phyloP scores from a whole-genome alignment of 306 rosid species.

The Sicyos baderoa region DNA sequence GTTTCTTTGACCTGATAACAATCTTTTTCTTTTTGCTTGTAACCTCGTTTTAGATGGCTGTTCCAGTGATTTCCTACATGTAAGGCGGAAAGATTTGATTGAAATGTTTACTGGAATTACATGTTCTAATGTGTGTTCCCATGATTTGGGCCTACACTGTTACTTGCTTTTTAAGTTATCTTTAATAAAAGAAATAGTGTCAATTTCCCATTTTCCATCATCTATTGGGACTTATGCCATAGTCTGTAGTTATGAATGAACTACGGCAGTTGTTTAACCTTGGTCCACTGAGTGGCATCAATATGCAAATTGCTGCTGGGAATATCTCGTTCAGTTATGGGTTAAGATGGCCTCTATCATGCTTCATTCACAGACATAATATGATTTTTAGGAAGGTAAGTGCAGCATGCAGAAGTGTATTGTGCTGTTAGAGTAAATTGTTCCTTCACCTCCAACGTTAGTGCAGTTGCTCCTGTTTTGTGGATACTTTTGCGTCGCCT shows the following conservation, averaged over 20 bases:
- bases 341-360: conserved; percentile 98
- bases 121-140: conserved; percentile 47
- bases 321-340: conserved; percentile 94
- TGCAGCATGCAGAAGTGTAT: conserved; percentile 95
- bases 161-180: background rate
- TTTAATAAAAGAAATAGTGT: conserved; percentile 19
- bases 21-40: conserved; percentile 37
- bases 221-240: conserved; percentile 31
- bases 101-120: conserved; percentile 53
- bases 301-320: conserved; percentile 98
- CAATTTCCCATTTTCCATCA: conserved; percentile 31
- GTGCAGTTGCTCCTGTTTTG: conserved; percentile 54
- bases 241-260: conserved; percentile 53
- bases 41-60: conserved; percentile 68
- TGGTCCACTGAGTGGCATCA: conserved; percentile 86
- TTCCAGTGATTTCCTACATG: conserved; percentile 71
- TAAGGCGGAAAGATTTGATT: conserved; percentile 76
- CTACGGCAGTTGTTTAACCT: conserved; percentile 59
- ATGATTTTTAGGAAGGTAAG: conserved; percentile 97
- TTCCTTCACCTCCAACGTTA: conserved; percentile 58
- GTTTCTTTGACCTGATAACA: conserved; percentile 47
- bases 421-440: conserved; percentile 89
- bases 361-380: conserved; percentile 91
- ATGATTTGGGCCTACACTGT: conserved; percentile 35
- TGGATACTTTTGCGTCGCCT: conserved; percentile 43